Conservation (phyloP, 1,139 yeast species). For the Sugiyamaella japonica region DNA sequence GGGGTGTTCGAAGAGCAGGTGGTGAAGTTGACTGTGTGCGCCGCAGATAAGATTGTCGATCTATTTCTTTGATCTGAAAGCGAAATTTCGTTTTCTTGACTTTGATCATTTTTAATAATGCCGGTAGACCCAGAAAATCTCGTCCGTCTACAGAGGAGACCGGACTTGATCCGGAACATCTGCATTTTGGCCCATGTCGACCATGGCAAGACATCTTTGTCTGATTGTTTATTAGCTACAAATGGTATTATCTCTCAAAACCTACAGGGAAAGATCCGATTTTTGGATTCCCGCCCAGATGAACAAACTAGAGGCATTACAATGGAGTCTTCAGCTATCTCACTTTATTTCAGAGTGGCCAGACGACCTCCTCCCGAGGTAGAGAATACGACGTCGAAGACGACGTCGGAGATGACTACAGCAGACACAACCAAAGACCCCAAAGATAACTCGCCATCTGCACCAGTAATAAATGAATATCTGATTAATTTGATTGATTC, state of each 20-base stretch:
- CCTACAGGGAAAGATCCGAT: conserved; percentile 93
- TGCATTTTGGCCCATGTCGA: conserved; percentile 98
- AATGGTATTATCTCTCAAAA: conserved; percentile 95
- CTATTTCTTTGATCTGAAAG: background rate
- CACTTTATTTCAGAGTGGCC: conserved; percentile 62
- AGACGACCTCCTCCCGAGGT: conserved; percentile 21
- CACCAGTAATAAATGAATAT: conserved; percentile 63
- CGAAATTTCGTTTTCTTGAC: background rate
- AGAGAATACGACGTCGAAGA: no score
- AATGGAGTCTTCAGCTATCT: conserved; percentile 94
- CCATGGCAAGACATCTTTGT: conserved; percentile 94
- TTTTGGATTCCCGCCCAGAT: conserved; percentile 90
- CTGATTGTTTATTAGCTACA: conserved; percentile 89
- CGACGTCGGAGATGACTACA: no score
- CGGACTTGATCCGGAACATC: conserved; percentile 76
- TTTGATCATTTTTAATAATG: conserved; percentile 23
- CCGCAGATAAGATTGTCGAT: background rate
- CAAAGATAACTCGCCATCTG: conserved; percentile 32
- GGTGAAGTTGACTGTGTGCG: background rate
- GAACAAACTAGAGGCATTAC: conserved; percentile 96
- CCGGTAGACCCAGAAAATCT: conserved; percentile 60
- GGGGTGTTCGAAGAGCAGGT: no score
- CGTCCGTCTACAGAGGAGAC: conserved; percentile 63
- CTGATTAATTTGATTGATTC: conserved; percentile 92
- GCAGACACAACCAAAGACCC: no score